Base-by-base conservation (phyloP, 1,284 basidiomycete genomes). In the Cutaneotrichosporon cutaneum region DNA sequence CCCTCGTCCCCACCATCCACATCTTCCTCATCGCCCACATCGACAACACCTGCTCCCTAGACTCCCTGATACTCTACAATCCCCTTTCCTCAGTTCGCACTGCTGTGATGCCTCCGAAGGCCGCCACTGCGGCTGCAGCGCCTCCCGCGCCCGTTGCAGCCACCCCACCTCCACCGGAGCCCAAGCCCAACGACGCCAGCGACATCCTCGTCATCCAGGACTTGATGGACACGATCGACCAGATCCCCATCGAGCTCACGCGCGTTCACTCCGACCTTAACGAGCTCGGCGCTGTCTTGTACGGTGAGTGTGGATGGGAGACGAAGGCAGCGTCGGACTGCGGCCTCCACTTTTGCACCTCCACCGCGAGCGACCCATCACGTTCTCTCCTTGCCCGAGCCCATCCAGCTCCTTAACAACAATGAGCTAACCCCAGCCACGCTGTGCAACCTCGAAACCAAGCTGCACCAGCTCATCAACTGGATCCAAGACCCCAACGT, bases 261-360 rank as follows among this genome's bases (percentile, higher is more conserved):
- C 87, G 93, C 76, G 89, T 88, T 77, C 92, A 97, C 78, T 91
- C 89, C 26, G 95, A 99, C 83, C 86, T 99, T 55, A 90, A 94
- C 69, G 95, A 99, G 81, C 89, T 99, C 75, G 96, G 98, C 78
- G 95, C 96, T 55, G 96, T 99, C 50, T 85, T 99, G 54, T 93
- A 91, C 58, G 87, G 81, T 82, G 48, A 70, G 81, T 74, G 39
- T 39, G 27, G 27, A 35, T 54, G 52, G 9, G 32, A 4, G 51
- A 3, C n/a, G 21, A 30, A 36, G 21, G 48, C 36, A 3, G 18
- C 7, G 16, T 42, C 2, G n/a, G 39, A n/a, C 18, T 42, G 39
- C 18, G 39, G 39, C 39, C 44, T 54, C 58, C 52, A 54, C 24
- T 33, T 24, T 10, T 39, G 52, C 14, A 7, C 42, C 24, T 45